Base-by-base conservation (phyloP, 805 yeast genomes). In the Candida krabiensis region DNA sequence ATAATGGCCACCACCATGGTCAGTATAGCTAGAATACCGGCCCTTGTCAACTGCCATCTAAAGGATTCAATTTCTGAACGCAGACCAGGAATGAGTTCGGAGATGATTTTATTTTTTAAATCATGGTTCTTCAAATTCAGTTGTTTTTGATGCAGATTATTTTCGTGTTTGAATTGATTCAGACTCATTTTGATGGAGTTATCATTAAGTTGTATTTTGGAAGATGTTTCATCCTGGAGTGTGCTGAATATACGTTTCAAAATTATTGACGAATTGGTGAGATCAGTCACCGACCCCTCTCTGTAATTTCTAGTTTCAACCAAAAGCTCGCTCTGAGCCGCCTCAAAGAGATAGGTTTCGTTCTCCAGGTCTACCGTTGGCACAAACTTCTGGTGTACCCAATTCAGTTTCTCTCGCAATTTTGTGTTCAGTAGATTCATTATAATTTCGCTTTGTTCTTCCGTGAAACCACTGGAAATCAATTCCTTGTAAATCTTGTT, bases 31-130 rank as follows among this genome's bases (percentile, higher is more conserved):
- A 86, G 69, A 23, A 93, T 67, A 8, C 97, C 97, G 58, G 93
- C 77, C 40, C 96, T 71, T 2, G 96, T 89, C 30, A 91, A 79
- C 55, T 87, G 88, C 99, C 99, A 91, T 52, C 98, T 72, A 44
- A 91, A 70, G 41, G 82, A 79, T 63, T 91, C 99, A 40, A 88
- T 86, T 40, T 88, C 93, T 0, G 93, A 82, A 55, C 87, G 79
- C 57, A 89, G 75, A 6, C 86, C 93, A 23, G 93, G 80, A 44
- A 81, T 79, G 49, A 93, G 72, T 49, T 85, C 85, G 4, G 93
- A 85, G 17, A 86, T 78, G 42, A 91, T 90, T 49, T 87, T 81
- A 63, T 88, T 89, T 49, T 85, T 81, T 31, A 91, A 73, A 53
- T 86, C 96, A 55, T 87, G 95, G 37, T 89, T 79, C 45, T 76